Evolutionary conservation across 1,284 basidiomycete genomes (phyloP), one percentile per base, ranked within the genome.

Genomic region (Naganishia sp.): DNA sequence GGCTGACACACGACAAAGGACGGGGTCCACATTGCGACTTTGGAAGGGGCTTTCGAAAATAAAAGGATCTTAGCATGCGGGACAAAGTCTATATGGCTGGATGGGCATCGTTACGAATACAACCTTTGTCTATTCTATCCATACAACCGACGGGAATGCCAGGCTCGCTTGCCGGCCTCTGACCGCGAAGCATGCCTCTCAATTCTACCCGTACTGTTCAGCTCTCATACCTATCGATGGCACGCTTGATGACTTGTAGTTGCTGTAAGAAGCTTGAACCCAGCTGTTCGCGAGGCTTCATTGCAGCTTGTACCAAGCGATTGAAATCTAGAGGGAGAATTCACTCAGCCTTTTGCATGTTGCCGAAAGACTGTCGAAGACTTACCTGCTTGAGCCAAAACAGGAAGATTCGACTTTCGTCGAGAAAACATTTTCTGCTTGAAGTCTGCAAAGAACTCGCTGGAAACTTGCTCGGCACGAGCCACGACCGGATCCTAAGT

Each of bases 361-460:
- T 13, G 18, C 47, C 47, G 21, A 25, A 18, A 28, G 9, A 18
- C 21, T 6, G n/a, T 28, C 17, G 15, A 18, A 15, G 1, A 45
- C 66, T 55, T 23, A 77, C 96, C 92, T 0, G 92, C 91, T 75
- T 94, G 92, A 0, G 87, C 86, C 42, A 86, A 84, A 2, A 94
- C 82, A 0, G 93, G 87, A 31, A 95, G 80, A 54, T 84, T 70
- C 81, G 71, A 86, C 74, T 85, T 85, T 73, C 89, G 83, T 70
- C 85, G 85, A 46, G 84, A 82, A 67, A 86, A 83, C 53, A 92
- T 81, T 72, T 88, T 87, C 72, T 87, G 86, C 72, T 89, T 88
- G 82, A 94, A 93, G 69, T 90, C 87, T 67, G 85, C 83, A 7
- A 92, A 92, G 78, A 97, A 98, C 74, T 92, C 88, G 65, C 86